A percentile compares a stretch with the other conserved stretches of the same genome.
Conservation (phyloP, 2,329 filamentous ascomycete species). For the Chaetothyriales sp. region DNA sequence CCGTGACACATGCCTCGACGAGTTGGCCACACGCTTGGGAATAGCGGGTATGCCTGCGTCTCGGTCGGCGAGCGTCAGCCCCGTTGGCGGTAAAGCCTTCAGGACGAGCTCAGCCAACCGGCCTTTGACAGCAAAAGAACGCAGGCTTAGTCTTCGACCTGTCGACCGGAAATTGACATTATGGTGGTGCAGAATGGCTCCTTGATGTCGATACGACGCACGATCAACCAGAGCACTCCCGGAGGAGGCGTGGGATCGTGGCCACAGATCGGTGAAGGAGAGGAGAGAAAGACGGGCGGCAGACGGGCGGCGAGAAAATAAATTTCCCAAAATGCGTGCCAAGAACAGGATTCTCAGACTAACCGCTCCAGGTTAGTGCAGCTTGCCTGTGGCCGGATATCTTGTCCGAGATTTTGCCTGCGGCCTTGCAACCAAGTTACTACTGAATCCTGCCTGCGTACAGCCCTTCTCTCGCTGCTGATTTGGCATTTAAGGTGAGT, state of each 20-base stretch:
- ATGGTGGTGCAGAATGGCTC: conserved; percentile 1
- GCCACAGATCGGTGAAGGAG: background rate
- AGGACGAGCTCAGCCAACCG: conserved; percentile 1
- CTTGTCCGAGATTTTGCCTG: background rate
- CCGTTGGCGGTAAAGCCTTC: background rate
- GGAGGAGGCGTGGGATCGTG: background rate
- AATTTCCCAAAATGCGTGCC: background rate
- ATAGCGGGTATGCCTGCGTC: conserved; percentile 1
- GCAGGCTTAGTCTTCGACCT: conserved; percentile 1
- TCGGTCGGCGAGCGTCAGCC: background rate
- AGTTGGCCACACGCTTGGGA: conserved; percentile 1
- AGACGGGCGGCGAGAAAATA: background rate
- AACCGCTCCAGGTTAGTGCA: background rate
- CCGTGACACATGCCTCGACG: conserved; percentile 1
- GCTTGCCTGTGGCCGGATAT: background rate
- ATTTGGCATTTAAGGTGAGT: background rate
- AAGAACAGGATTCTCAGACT: background rate
- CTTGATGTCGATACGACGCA: conserved; percentile 1
- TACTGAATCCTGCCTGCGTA: too few species aligned
- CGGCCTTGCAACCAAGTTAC: too few species aligned
- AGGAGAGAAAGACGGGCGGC: background rate
- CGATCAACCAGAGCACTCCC: background rate
- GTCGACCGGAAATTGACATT: conserved; percentile 3
- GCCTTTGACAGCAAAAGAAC: background rate
- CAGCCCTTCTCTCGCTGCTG: background rate